Conservation (phyloP, 2,329 filamentous ascomycete species). For the Arthroderma sp. region DNA sequence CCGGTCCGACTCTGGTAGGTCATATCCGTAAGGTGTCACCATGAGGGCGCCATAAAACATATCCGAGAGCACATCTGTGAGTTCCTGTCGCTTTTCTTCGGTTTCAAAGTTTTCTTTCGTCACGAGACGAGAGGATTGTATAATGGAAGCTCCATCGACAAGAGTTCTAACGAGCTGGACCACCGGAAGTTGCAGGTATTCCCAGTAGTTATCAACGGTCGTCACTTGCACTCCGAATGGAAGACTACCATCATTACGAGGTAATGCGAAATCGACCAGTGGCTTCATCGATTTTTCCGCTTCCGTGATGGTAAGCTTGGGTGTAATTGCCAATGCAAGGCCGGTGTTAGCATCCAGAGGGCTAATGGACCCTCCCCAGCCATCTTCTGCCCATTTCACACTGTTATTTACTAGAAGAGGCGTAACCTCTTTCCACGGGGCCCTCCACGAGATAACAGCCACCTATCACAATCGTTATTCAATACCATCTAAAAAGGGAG, state of each 20-base stretch:
- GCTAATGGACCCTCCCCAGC: slow-evolving; percentile 13
- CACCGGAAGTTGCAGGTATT: neutral
- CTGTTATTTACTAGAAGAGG: slow-evolving; percentile 8
- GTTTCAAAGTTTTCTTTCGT: slow-evolving; percentile 2
- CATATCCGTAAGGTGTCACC: slow-evolving; percentile 8
- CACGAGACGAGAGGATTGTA: slow-evolving; percentile 4
- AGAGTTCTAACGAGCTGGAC: slow-evolving; percentile 1
- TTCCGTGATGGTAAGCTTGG: slow-evolving; percentile 2
- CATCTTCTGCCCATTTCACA: slow-evolving; percentile 12
- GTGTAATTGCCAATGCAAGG: slow-evolving; percentile 3
- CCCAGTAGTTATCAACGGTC: slow-evolving; percentile 4
- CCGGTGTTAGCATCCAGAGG: neutral
- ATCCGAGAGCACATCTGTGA: slow-evolving; percentile 2
- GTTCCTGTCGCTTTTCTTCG: slow-evolving; percentile 1
- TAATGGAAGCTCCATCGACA: slow-evolving; percentile 1
- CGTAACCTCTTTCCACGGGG: slow-evolving; percentile 1
- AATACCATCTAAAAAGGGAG: neutral
- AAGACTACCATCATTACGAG: slow-evolving; percentile 3
- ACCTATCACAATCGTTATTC: neutral
- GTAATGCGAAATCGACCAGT: slow-evolving; percentile 2
- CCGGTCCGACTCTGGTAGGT: slow-evolving; percentile 6
- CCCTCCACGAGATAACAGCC: slow-evolving; percentile 3
- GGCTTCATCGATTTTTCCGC: slow-evolving; percentile 3
- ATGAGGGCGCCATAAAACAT: slow-evolving; percentile 4
- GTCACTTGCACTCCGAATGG: slow-evolving; percentile 3